These are phyloP conservation scores for Protomyces pachydermus DNA, from an alignment of 1,139 yeast genomes.

Conservation along the genomic window DNA sequence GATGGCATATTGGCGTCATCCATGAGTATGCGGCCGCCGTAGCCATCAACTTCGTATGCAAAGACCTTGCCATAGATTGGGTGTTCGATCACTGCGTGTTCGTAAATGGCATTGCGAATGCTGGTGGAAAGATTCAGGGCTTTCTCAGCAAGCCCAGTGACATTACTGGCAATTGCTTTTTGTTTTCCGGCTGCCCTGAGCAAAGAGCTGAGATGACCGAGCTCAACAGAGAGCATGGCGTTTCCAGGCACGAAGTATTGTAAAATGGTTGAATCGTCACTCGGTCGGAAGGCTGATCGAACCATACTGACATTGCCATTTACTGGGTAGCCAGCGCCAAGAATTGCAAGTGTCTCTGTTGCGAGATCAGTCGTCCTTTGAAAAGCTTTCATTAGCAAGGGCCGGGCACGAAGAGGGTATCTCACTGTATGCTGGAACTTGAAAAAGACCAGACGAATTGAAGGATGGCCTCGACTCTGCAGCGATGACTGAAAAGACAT, in stretches of 20 bases:
- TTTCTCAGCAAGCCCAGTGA: conserved; percentile 21
- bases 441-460: conserved; percentile 56
- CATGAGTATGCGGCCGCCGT: conserved; percentile 67
- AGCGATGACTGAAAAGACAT: conserved; percentile 50
- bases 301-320: conserved; percentile 63
- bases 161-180: neutral
- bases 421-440: neutral
- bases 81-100: conserved; percentile 61
- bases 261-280: conserved; percentile 78
- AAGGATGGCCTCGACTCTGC: conserved; percentile 65
- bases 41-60: conserved; percentile 89
- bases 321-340: conserved; percentile 81
- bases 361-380: conserved; percentile 62
- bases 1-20: conserved; percentile 92
- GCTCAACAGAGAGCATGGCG: conserved; percentile 67
- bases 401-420: neutral
- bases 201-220: conserved; percentile 36
- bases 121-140: conserved; percentile 37
- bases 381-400: conserved; percentile 40
- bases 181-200: conserved; percentile 28
- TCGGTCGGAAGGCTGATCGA: conserved; percentile 84
- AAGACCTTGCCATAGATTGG: conserved; percentile 68
- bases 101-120: conserved; percentile 55
- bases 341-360: conserved; percentile 70
- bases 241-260: conserved; percentile 85